Evolutionary conservation across 139 green algal species (phyloP), one percentile per base, ranked within the genome.

Genomic region (Yamagishiella unicocca): DNA sequence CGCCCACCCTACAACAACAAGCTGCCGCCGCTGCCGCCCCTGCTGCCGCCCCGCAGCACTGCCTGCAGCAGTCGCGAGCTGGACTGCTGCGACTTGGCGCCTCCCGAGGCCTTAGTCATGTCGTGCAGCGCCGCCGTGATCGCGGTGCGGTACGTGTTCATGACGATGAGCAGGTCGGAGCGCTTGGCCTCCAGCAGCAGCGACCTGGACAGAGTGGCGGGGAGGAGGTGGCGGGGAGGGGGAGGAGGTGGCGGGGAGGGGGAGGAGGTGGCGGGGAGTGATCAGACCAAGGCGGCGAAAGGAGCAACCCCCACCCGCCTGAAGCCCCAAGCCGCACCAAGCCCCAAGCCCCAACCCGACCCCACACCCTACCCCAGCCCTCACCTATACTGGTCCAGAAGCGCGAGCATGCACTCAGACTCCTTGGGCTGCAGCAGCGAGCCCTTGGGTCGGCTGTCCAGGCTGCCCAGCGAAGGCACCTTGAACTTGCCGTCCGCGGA

Each of bases 331-430:
- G n/a, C n/a, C n/a, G n/a, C n/a, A n/a, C n/a, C n/a, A n/a, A n/a
- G n/a, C n/a, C n/a, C n/a, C n/a, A n/a, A n/a, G n/a, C n/a, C n/a
- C n/a, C n/a, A n/a, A n/a, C n/a, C n/a, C n/a, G n/a, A n/a, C n/a
- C n/a, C n/a, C n/a, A n/a, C n/a, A n/a, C 50, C 14, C 50, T 61
- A 12, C 50, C 50, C 50, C 50, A 61, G 50, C 12, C 70, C 70
- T 1, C 61, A 84, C 77, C 78, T 61, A 61, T 85, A 85, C 38
- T 85, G 78, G 38, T 85, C 78, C 27, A 85, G 38, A 37, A 85
- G 78, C 40, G 42, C 21, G 6, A 85, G 78, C 78, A 75, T 85
- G 22, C 29, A 31, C 61, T 62, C 12, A 38, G 55, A 58, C 78
- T 85, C 78, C 19, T 27, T 31, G 2, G 78, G 78, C 38, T 75